A percentile compares a stretch with the other conserved stretches of the same genome.
Evolutionary conservation across 2,329 filamentous ascomycete genomes (phyloP).

Genomic region (Epicoccum sorghinum): DNA sequence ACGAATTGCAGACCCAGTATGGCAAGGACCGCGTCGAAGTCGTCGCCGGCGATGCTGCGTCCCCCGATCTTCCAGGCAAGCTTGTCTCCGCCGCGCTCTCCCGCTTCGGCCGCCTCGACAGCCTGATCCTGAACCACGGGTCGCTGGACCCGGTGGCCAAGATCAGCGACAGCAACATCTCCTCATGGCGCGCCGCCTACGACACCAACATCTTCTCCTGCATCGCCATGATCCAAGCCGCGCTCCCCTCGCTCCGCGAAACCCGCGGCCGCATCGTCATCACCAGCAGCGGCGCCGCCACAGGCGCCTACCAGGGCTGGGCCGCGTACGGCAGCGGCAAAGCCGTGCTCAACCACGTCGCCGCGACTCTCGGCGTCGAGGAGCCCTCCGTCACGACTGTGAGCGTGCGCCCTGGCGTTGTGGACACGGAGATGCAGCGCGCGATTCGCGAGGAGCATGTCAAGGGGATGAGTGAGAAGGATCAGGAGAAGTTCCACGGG

Average conservation of each 20-base stretch:
- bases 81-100: conserved; percentile 69
- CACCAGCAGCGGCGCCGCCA: conserved; percentile 79
- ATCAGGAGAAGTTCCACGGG: conserved; percentile 69
- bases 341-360: conserved; percentile 81
- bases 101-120: conserved; percentile 76
- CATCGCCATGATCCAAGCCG: conserved; percentile 76
- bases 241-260: conserved; percentile 71
- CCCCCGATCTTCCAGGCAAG: conserved; percentile 61
- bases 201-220: conserved; percentile 88
- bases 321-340: conserved; percentile 83
- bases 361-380: conserved; percentile 73
- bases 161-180: conserved; percentile 69
- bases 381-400: conserved; percentile 77
- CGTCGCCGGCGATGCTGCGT: conserved; percentile 63
- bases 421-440: conserved; percentile 91
- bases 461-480: conserved; percentile 62
- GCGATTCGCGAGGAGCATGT: conserved; percentile 76
- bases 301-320: conserved; percentile 72
- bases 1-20: conserved; percentile 54
- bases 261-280: conserved; percentile 75
- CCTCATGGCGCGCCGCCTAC: conserved; percentile 77
- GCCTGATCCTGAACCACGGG: conserved; percentile 87
- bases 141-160: conserved; percentile 75
- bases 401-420: conserved; percentile 76
- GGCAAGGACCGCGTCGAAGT: conserved; percentile 60